Percentiles rank a stretch among this genome's conserved stretches.
Conservation (phyloP, 225 moss, liverwort and hornwort species). For the Neckera pumila region DNA sequence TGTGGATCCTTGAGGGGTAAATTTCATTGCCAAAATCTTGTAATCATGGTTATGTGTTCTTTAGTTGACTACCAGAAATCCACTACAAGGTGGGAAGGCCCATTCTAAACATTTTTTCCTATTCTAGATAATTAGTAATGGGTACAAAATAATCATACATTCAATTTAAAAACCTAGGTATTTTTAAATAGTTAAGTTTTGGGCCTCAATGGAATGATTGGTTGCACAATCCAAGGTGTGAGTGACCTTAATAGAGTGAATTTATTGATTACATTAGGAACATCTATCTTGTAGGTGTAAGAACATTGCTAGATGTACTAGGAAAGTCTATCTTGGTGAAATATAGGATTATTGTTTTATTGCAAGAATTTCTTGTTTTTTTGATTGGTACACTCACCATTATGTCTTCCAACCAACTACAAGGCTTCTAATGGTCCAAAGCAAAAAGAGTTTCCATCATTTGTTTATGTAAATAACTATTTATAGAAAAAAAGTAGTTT, state of each 20-base stretch:
- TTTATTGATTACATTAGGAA: background rate
- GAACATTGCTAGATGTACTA: background rate
- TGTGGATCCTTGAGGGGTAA: background rate
- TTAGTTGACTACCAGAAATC: background rate
- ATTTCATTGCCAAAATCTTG: background rate
- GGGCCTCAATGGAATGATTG: background rate
- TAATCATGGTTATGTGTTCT: background rate
- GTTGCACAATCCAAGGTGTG: background rate
- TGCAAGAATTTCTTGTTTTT: background rate
- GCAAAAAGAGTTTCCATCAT: background rate
- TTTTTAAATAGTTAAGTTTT: background rate
- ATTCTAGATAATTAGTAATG: background rate
- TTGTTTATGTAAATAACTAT: background rate
- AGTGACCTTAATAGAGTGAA: background rate
- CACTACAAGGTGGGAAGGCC: background rate
- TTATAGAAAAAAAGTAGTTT: background rate
- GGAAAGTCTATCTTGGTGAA: background rate
- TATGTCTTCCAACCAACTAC: background rate
- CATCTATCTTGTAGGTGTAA: background rate
- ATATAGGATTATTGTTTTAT: background rate
- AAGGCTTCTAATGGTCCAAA: background rate
- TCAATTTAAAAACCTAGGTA: fast-evolving
- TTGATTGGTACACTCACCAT: fast-evolving
- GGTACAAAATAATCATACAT: background rate
- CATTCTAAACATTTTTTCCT: background rate